Evolutionary conservation across 371 early-diverging fungal genomes (phyloP).

Genomic region (Dinochytrium kinnereticum): DNA sequence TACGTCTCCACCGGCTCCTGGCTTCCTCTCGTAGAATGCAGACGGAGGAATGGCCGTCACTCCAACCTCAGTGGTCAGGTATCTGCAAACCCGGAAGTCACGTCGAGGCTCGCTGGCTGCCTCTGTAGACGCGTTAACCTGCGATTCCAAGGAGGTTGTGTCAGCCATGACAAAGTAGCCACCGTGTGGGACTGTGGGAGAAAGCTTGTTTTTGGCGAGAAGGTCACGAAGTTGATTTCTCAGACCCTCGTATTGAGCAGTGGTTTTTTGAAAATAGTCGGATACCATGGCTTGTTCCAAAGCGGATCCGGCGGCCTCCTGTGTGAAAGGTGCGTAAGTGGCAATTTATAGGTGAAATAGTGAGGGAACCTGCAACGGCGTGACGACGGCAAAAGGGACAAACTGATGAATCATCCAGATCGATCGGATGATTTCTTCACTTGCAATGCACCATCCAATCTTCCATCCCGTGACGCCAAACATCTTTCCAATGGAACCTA

Average conservation of each 20-base stretch:
- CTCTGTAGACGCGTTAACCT: constrained; percentile 14
- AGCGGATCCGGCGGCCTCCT: constrained; percentile 83
- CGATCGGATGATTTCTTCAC: constrained; percentile 72
- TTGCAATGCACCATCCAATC: constrained; percentile 92
- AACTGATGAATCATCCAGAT: constrained; percentile 89
- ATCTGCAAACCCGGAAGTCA: constrained; percentile 86
- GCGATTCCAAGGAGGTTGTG: constrained; percentile 49
- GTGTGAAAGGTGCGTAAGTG: too few species aligned
- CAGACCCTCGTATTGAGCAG: constrained; percentile 68
- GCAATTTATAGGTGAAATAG: not conserved
- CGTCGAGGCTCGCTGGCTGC: constrained; percentile 24
- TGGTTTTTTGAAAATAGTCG: constrained; percentile 75
- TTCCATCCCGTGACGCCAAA: constrained; percentile 98
- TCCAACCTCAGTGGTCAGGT: constrained; percentile 87
- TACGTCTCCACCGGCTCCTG: constrained; percentile 58
- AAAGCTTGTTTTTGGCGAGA: constrained; percentile 74
- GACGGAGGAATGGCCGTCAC: constrained; percentile 93
- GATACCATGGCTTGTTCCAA: constrained; percentile 69
- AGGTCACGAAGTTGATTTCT: constrained; percentile 74
- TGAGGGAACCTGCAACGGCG: constrained; percentile 75
- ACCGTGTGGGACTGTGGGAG: constrained; percentile 88
- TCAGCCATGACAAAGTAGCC: constrained; percentile 94
- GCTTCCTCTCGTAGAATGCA: constrained; percentile 76
- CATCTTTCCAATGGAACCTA: constrained; percentile 90
- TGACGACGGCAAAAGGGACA: constrained; percentile 85